Conservation (phyloP, 2,329 filamentous ascomycete species). For the Colletotrichum lupini region DNA sequence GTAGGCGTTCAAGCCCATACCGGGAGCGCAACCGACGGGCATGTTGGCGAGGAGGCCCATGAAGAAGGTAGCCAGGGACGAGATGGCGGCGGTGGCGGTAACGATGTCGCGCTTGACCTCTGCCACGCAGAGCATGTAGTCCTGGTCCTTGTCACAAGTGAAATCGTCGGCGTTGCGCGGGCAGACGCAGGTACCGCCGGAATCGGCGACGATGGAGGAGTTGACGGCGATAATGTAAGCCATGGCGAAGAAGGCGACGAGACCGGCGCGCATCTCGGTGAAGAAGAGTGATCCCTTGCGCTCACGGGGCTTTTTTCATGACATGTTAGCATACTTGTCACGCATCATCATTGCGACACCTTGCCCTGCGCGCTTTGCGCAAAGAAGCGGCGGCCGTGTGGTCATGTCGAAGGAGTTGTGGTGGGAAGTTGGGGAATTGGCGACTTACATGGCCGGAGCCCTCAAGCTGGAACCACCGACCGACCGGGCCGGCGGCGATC, state of each 20-base stretch:
- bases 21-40: conserved; percentile 55
- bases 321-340: conserved; percentile 10
- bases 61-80: conserved; percentile 81
- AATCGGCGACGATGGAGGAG: conserved; percentile 67
- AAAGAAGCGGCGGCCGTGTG: not conserved
- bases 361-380: not conserved
- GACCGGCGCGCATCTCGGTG: conserved; percentile 84
- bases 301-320: conserved; percentile 66
- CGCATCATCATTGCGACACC: not conserved
- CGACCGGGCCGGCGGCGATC: conserved; percentile 74
- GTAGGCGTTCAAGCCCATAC: conserved; percentile 81
- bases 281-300: conserved; percentile 82
- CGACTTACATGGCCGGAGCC: conserved; percentile 81
- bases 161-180: conserved; percentile 61
- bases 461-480: conserved; percentile 82
- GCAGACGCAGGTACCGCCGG: conserved; percentile 82
- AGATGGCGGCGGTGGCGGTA: conserved; percentile 86
- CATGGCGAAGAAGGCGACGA: conserved; percentile 81
- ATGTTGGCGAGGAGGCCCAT: conserved; percentile 88
- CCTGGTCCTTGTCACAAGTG: conserved; percentile 62
- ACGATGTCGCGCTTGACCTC: conserved; percentile 81
- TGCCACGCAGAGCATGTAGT: conserved; percentile 72
- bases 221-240: conserved; percentile 67
- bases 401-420: not conserved
- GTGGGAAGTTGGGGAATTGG: not conserved